Conservation (phyloP, 75 land plant species). For the Selaginella moellendorffii region DNA sequence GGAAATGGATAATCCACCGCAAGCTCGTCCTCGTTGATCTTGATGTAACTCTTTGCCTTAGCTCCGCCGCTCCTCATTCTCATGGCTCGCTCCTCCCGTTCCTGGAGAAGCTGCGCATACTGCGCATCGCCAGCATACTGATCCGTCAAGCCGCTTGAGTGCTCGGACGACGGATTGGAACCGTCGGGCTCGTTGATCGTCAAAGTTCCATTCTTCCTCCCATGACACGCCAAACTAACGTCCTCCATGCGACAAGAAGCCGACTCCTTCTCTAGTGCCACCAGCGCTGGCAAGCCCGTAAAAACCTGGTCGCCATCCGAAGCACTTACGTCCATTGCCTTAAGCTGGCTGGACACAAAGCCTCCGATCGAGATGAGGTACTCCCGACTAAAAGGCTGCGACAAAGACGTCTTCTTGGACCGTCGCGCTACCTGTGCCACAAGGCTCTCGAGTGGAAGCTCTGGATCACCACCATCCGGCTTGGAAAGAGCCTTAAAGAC, state of each 20-base stretch:
- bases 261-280: conserved; percentile 51
- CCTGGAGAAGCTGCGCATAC: conserved; percentile 64
- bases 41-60: conserved; percentile 43
- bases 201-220: conserved; percentile 7
- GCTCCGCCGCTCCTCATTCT: neutral
- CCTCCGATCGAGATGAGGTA: conserved; percentile 49
- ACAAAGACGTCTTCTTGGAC: conserved; percentile 14
- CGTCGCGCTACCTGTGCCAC: conserved; percentile 58
- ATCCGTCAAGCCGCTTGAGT: conserved; percentile 2
- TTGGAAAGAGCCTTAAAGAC: conserved; percentile 54
- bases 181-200: conserved; percentile 8
- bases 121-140: conserved; percentile 54
- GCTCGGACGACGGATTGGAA: neutral
- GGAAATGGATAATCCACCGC: conserved; percentile 88
- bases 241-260: conserved; percentile 15
- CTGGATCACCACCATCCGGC: conserved; percentile 59
- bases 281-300: conserved; percentile 46
- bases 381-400: conserved; percentile 35
- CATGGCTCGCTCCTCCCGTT: conserved; percentile 54
- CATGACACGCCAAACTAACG: neutral
- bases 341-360: conserved; percentile 56
- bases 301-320: conserved; percentile 37
- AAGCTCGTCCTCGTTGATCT: conserved; percentile 90
- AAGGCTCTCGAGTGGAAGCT: conserved; percentile 52
- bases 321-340: conserved; percentile 51